Base-by-base conservation (phyloP, 192 early-diverging fungal species). In the Coemansia sp. region DNA sequence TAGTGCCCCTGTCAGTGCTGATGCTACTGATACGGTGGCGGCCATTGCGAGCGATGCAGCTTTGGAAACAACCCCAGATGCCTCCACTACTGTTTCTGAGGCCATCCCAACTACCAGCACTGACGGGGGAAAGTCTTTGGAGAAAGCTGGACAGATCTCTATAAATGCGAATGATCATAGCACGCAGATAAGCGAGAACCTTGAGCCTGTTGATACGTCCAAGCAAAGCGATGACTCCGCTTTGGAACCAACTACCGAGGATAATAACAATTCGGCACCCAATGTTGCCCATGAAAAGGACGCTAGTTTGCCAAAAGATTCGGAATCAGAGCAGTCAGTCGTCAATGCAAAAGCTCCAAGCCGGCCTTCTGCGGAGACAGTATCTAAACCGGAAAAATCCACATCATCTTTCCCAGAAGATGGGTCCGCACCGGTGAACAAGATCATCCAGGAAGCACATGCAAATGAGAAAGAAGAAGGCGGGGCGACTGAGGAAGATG, bases 401-500 rank as follows among this genome's bases (percentile, higher is more conserved):
- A n/a, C 48, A 17, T 2, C n/a, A 50, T 13, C 48, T 1, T 12
- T n/a, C 20, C 20, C 14, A 54, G 19, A 22, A 54, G 22, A 10
- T 25, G 20, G 51, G 20, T 10, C 19, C 11, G 51, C 19, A 25
- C 44, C 41, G 11, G 11, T 50, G 16, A 43, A 45, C 17, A 37
- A 56, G 20, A 19, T n/a, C 25, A 67, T 55, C 41, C 38, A 13
- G 12, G 22, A 51, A 22, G 49, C 68, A 6, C 50, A 56, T 41
- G 60, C 54, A 3, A 25, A 39, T 12, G 79, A 74, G 45, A 67
- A 51, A 69, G 79, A 82, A 17, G 79, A 82, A 7, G 79, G 79
- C 12, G 79, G 76, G 62, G 74, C 79, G 4, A 82, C 79, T 8
- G 79, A 82, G 40, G 74, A 82, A 58, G 75, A 82, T 48, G 48